Conservation (phyloP, 306 rosid genomes). For the Ochetophila trinervis region DNA sequence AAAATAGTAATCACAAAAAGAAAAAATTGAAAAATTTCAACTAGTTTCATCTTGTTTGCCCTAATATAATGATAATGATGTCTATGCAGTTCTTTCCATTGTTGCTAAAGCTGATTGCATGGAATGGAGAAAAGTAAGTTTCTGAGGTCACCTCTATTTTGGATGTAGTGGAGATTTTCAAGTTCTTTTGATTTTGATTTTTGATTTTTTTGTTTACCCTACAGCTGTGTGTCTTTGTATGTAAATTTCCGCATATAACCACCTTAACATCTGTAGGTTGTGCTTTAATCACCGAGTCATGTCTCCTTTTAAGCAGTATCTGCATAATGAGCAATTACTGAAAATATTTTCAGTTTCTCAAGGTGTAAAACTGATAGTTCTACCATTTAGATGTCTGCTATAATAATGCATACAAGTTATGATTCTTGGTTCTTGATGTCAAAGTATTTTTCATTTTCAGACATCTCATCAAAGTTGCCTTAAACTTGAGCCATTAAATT, state of each 20-base stretch:
- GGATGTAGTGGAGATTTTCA: no score
- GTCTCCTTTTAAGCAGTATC: no score
- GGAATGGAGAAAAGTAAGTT: slow-evolving; percentile 86
- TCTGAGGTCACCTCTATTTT: neutral
- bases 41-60: neutral
- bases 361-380: no score
- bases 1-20: neutral
- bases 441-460: neutral
- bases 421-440: neutral
- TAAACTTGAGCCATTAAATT: neutral
- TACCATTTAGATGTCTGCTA: no score
- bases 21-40: neutral
- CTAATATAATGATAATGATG: slow-evolving; percentile 28
- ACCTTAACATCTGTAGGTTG: no score
- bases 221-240: no score
- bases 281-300: no score
- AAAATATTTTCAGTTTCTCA: no score
- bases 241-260: no score
- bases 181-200: no score
- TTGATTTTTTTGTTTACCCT: no score
- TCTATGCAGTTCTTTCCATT: slow-evolving; percentile 86
- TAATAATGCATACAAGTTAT: neutral
- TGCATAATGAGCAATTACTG: no score
- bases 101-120: slow-evolving; percentile 84
- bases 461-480: neutral